A percentile compares a stretch with the other conserved stretches of the same genome.
These are phyloP conservation scores for Plasmodium vivax DNA, from an alignment of 169 alveolate species.

Conservation along the genomic window DNA sequence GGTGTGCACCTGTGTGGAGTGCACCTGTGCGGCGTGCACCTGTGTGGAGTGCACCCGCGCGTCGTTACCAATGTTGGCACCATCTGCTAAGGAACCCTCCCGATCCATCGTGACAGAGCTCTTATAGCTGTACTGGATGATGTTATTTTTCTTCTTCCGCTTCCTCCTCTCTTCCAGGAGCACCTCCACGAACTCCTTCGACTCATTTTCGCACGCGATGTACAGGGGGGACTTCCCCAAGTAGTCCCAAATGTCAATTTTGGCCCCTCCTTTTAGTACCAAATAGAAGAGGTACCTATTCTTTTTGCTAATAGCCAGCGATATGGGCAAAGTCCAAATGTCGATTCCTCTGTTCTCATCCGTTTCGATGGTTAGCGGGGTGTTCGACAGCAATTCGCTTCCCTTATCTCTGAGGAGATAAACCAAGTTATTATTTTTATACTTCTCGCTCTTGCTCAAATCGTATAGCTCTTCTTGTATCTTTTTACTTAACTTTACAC, in stretches of 20 bases:
- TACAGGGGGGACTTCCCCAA: slow-evolving; percentile 89
- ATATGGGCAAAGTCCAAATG: slow-evolving; percentile 89
- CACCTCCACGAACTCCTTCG: slow-evolving; percentile 83
- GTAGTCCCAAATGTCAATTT: slow-evolving; percentile 88
- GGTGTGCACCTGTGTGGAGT: too few species aligned
- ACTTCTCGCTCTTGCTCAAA: slow-evolving; percentile 78
- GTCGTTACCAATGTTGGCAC: background rate
- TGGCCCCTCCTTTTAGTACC: slow-evolving; percentile 88
- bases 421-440: slow-evolving; percentile 79
- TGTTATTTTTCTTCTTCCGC: slow-evolving; percentile 74
- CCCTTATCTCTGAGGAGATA: slow-evolving; percentile 84
- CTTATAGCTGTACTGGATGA: slow-evolving; percentile 75
- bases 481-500: slow-evolving; percentile 79
- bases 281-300: slow-evolving; percentile 85
- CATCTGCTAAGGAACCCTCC: slow-evolving; percentile 67
- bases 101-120: slow-evolving; percentile 59
- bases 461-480: slow-evolving; percentile 79
- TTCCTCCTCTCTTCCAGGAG: slow-evolving; percentile 79
- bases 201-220: slow-evolving; percentile 87
- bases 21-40: background rate
- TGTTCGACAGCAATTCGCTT: slow-evolving; percentile 88
- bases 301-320: slow-evolving; percentile 85
- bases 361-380: slow-evolving; percentile 87
- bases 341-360: slow-evolving; percentile 85
- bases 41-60: background rate